These are phyloP conservation scores for Mucor lusitanicus DNA, from an alignment of 371 early-diverging fungal genomes.

Conservation along the genomic window DNA sequence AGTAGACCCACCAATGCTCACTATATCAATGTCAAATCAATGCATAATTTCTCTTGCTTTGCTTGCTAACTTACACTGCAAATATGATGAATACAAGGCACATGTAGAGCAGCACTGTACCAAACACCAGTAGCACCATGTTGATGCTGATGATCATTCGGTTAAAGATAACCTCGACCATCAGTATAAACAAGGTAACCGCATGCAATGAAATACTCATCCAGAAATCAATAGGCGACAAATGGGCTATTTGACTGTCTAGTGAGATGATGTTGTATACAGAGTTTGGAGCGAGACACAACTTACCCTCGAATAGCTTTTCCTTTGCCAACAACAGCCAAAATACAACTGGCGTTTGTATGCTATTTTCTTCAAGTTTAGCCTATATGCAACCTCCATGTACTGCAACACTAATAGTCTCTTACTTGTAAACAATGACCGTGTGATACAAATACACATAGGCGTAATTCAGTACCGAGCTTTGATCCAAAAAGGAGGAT, in stretches of 20 bases:
- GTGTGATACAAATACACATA: slow-evolving; percentile 49
- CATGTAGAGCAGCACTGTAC: slow-evolving; percentile 53
- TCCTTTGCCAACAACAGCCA: slow-evolving; percentile 41
- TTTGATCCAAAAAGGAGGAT: slow-evolving; percentile 38
- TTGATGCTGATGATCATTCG: slow-evolving; percentile 43
- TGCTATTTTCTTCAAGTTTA: slow-evolving; percentile 7
- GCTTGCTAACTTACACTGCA: slow-evolving; percentile 36
- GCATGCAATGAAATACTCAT: slow-evolving; percentile 54
- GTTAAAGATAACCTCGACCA: slow-evolving; percentile 50
- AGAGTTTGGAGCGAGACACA: no score
- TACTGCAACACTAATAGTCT: background rate
- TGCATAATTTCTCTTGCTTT: slow-evolving; percentile 40
- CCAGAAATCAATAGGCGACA: slow-evolving; percentile 35
- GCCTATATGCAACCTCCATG: no score
- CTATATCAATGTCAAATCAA: slow-evolving; percentile 36
- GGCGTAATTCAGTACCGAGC: slow-evolving; percentile 37
- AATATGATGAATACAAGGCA: slow-evolving; percentile 51
- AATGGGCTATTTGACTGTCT: slow-evolving; percentile 9
- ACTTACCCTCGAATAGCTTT: slow-evolving; percentile 16
- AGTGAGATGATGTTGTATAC: background rate
- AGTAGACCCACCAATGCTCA: slow-evolving; percentile 52
- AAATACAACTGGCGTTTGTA: slow-evolving; percentile 59
- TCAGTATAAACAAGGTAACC: slow-evolving; percentile 48
- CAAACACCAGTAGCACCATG: slow-evolving; percentile 41
- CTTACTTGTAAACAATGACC: slow-evolving; percentile 48